Percentiles rank a stretch among this genome's conserved stretches.
Evolutionary conservation across 1,139 yeast species (phyloP).

Genomic region (Casaregolazyma lundiana): DNA sequence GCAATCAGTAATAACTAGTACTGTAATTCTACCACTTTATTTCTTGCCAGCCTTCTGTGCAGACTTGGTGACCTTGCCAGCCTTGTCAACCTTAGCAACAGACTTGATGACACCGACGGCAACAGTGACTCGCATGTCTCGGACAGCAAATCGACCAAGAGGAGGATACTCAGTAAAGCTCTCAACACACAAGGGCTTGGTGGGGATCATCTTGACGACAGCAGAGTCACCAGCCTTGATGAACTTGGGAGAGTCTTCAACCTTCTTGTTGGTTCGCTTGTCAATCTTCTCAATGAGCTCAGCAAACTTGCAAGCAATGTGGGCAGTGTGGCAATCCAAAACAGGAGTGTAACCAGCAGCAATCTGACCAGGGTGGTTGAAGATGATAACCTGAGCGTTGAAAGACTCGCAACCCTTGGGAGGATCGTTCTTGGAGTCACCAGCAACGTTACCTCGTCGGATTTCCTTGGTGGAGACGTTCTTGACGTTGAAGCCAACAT

Average conservation of each 20-base stretch:
- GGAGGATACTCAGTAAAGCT: slow-evolving; percentile 97
- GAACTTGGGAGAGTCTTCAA: slow-evolving; percentile 80
- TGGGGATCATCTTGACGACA: slow-evolving; percentile 83
- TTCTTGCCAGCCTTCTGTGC: slow-evolving; percentile 98
- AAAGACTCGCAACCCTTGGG: slow-evolving; percentile 78
- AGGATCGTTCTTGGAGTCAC: slow-evolving; percentile 95
- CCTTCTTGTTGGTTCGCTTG: slow-evolving; percentile 88
- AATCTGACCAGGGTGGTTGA: slow-evolving; percentile 93
- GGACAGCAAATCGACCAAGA: slow-evolving; percentile 98
- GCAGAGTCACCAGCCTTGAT: slow-evolving; percentile 94
- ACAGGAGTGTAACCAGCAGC: slow-evolving; percentile 93
- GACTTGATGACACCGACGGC: slow-evolving; percentile 99
- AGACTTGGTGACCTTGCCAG: slow-evolving; percentile 99
- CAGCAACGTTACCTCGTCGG: slow-evolving; percentile 93
- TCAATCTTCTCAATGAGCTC: slow-evolving; percentile 82
- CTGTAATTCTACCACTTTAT: slow-evolving; percentile 41
- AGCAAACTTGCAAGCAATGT: slow-evolving; percentile 89
- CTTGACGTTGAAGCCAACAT: slow-evolving; percentile 93
- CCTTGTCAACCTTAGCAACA: slow-evolving; percentile 91
- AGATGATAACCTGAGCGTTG: slow-evolving; percentile 85
- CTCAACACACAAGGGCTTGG: slow-evolving; percentile 98
- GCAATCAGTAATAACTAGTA: neutral
- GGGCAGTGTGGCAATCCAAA: slow-evolving; percentile 92
- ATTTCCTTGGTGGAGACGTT: slow-evolving; percentile 90
- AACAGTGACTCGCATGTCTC: slow-evolving; percentile 99